Evolutionary conservation across 2,329 filamentous ascomycete species (phyloP).

Genomic region (Arthrobotrys sphaeroides): DNA sequence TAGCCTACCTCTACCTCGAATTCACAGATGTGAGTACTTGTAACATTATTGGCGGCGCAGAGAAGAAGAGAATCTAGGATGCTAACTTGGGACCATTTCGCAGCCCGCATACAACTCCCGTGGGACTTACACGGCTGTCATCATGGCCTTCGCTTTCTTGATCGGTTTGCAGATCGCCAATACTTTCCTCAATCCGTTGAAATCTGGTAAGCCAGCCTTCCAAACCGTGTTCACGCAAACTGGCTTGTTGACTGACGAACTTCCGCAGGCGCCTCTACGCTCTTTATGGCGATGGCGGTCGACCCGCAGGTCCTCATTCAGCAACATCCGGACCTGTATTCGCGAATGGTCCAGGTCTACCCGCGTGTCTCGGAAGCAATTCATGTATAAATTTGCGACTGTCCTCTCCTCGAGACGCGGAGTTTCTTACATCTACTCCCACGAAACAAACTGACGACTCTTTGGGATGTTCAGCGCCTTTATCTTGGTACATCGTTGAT

Average conservation of each 20-base stretch:
- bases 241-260: not conserved
- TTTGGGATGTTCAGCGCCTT: too few species aligned
- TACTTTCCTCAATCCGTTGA: slow-evolving; percentile 86
- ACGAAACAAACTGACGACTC: too few species aligned
- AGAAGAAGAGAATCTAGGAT: not conserved
- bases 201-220: slow-evolving; percentile 73
- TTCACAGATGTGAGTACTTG: slow-evolving; percentile 81
- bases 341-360: slow-evolving; percentile 80
- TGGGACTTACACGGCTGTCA: slow-evolving; percentile 74
- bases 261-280: not conserved
- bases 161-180: slow-evolving; percentile 90
- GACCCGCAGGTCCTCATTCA: slow-evolving; percentile 77
- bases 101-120: slow-evolving; percentile 32
- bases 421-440: not conserved
- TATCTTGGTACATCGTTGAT: too few species aligned
- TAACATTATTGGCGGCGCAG: slow-evolving; percentile 59
- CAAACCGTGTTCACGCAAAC: not conserved
- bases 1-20: slow-evolving; percentile 86
- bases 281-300: slow-evolving; percentile 65
- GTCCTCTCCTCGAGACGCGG: too few species aligned
- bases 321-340: slow-evolving; percentile 83
- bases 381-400: slow-evolving; percentile 32
- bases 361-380: slow-evolving; percentile 83
- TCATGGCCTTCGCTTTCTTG: slow-evolving; percentile 85
- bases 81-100: not conserved